phyloP scores from a whole-genome alignment of 1,139 yeast species.

The Debaryomycetaceae sp. region DNA sequence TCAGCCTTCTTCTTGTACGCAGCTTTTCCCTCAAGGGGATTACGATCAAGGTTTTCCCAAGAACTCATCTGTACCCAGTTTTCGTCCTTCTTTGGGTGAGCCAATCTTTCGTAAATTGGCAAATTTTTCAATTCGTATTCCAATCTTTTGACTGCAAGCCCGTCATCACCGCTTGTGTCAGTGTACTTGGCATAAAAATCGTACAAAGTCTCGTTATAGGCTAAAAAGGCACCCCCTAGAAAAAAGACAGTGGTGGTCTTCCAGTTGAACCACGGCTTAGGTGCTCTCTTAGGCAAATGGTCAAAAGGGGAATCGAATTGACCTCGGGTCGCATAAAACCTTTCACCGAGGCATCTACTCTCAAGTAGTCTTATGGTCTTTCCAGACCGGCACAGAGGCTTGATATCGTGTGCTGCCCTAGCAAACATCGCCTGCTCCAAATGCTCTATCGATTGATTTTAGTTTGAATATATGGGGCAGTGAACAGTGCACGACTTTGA shows the following conservation, averaged over 20 bases:
- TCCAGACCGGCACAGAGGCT: too few species aligned
- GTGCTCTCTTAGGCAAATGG: conserved; percentile 21
- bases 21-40: conserved; percentile 27
- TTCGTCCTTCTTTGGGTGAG: conserved; percentile 33
- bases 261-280: conserved; percentile 31
- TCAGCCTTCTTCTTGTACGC: conserved; percentile 20
- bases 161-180: conserved; percentile 19
- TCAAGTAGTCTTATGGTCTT: too few species aligned
- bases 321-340: conserved; percentile 21
- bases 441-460: too few species aligned
- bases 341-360: too few species aligned
- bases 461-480: too few species aligned
- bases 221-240: conserved; percentile 24
- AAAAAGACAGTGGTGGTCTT: conserved; percentile 25
- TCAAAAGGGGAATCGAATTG: conserved; percentile 35
- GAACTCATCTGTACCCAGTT: conserved; percentile 46
- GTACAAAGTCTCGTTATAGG: conserved; percentile 33
- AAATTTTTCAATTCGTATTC: conserved; percentile 47
- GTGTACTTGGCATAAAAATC: conserved; percentile 31
- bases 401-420: too few species aligned
- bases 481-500: too few species aligned
- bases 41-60: conserved; percentile 57
- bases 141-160: conserved; percentile 19
- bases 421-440: too few species aligned
- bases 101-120: conserved; percentile 48